Percentiles rank a stretch among this genome's conserved stretches.
Conservation (phyloP, 2,329 filamentous ascomycete species). For the Apiospora hydei region DNA sequence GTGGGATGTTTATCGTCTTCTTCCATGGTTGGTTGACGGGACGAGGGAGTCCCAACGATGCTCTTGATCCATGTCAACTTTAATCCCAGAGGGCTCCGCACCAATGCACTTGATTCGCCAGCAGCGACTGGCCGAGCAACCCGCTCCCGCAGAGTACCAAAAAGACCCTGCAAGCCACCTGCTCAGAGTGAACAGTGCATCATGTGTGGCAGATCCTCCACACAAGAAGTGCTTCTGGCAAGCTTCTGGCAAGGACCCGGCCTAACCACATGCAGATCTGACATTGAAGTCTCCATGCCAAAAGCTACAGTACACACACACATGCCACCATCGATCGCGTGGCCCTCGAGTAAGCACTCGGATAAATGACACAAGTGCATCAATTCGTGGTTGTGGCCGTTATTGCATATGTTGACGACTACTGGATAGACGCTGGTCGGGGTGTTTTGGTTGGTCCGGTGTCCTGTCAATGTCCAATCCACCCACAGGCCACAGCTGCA, state of each 20-base stretch:
- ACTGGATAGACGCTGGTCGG: too few relatives aligned
- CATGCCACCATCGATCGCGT: too few relatives aligned
- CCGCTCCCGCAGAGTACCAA: neutral
- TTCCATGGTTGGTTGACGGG: slow-evolving; percentile 3
- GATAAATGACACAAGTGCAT: too few relatives aligned
- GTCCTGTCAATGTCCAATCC: too few relatives aligned
- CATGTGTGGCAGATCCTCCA: slow-evolving; percentile 11
- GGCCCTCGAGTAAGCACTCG: too few relatives aligned
- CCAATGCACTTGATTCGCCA: neutral
- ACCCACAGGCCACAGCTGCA: neutral
- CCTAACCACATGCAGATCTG: too few relatives aligned
- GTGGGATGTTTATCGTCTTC: slow-evolving; percentile 2
- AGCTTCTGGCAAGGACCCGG: too few relatives aligned
- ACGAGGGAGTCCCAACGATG: slow-evolving; percentile 1
- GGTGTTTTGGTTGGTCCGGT: too few relatives aligned
- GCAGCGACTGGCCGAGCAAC: neutral
- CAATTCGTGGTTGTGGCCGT: too few relatives aligned
- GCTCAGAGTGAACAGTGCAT: neutral
- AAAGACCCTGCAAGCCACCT: neutral
- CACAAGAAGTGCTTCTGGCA: neutral
- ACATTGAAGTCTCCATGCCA: too few relatives aligned
- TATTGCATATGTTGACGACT: too few relatives aligned
- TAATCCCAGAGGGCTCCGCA: neutral
- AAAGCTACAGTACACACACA: too few relatives aligned
- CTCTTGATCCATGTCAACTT: slow-evolving; percentile 8